These are phyloP conservation scores for Aspergillus floridensis DNA, from an alignment of 2,329 filamentous ascomycete species.

Conservation along the genomic window DNA sequence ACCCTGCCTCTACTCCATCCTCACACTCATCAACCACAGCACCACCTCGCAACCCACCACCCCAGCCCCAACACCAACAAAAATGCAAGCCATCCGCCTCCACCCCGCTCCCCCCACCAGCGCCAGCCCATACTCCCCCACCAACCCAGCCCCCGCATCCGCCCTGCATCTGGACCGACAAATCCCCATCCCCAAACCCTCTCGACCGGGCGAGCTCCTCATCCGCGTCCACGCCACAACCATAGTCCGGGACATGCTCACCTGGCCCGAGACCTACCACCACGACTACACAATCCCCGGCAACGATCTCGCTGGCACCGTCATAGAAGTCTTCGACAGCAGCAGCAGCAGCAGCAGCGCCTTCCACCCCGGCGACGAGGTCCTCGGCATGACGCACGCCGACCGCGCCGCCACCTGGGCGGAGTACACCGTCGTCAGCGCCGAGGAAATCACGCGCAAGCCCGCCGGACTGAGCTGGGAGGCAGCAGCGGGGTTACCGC, in stretches of 20 bases:
- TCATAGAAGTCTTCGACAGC: conserved; percentile 11
- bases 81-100: not conserved
- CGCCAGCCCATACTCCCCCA: conserved; percentile 8
- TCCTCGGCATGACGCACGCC: conserved; percentile 28
- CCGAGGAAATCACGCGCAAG: conserved; percentile 25
- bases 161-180: conserved; percentile 10
- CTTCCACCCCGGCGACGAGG: conserved; percentile 23
- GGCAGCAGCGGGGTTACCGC: conserved; percentile 27
- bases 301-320: conserved; percentile 24
- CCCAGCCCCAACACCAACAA: not conserved
- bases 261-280: conserved; percentile 29
- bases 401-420: conserved; percentile 26
- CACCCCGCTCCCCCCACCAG: not conserved
- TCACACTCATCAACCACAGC: too few relatives aligned
- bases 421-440: conserved; percentile 24
- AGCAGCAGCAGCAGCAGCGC: not conserved
- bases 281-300: conserved; percentile 19
- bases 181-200: conserved; percentile 10
- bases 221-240: conserved; percentile 16
- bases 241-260: conserved; percentile 15
- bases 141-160: conserved; percentile 12
- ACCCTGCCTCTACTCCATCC: too few relatives aligned
- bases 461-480: conserved; percentile 21
- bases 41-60: not conserved
- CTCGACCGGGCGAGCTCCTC: conserved; percentile 2